These are phyloP conservation scores for Oleoguttula mirabilis DNA, from an alignment of 495 filamentous ascomycete genomes.

Conservation along the genomic window DNA sequence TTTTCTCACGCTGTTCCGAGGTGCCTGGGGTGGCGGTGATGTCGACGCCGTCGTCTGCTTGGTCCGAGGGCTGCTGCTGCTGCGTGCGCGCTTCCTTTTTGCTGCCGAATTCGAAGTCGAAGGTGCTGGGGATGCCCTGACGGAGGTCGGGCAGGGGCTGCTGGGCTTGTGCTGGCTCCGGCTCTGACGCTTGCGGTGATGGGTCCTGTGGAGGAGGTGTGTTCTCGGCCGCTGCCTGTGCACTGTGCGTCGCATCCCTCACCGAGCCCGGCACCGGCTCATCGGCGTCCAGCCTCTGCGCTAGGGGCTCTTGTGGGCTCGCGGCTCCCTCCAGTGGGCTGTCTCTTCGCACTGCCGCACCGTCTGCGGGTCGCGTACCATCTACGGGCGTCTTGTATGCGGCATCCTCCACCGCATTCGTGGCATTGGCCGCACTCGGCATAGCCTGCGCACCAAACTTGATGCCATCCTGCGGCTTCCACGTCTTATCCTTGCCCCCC, in stretches of 20 bases:
- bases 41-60: slow-evolving; percentile 12
- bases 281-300: slow-evolving; percentile 14
- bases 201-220: slow-evolving; percentile 9
- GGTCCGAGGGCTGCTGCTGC: slow-evolving; percentile 6
- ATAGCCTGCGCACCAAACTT: slow-evolving; percentile 9
- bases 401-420: neutral
- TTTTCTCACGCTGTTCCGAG: slow-evolving; percentile 21
- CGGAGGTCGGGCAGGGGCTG: slow-evolving; percentile 73
- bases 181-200: slow-evolving; percentile 3
- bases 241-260: slow-evolving; percentile 9
- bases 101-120: slow-evolving; percentile 51
- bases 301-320: slow-evolving; percentile 12
- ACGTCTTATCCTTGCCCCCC: slow-evolving; percentile 20
- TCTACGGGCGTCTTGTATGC: slow-evolving; percentile 4
- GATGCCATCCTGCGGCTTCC: slow-evolving; percentile 19
- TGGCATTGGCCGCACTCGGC: slow-evolving; percentile 2
- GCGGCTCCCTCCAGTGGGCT: neutral
- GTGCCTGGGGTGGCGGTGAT: neutral
- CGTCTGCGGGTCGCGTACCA: slow-evolving; percentile 9
- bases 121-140: slow-evolving; percentile 80
- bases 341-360: neutral
- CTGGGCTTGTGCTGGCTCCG: slow-evolving; percentile 32
- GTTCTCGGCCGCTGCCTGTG: slow-evolving; percentile 16
- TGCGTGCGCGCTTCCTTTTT: slow-evolving; percentile 20
- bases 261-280: slow-evolving; percentile 11